phyloP scores from a whole-genome alignment of 805 yeast genomes.

The Ogataea paraovalis region DNA sequence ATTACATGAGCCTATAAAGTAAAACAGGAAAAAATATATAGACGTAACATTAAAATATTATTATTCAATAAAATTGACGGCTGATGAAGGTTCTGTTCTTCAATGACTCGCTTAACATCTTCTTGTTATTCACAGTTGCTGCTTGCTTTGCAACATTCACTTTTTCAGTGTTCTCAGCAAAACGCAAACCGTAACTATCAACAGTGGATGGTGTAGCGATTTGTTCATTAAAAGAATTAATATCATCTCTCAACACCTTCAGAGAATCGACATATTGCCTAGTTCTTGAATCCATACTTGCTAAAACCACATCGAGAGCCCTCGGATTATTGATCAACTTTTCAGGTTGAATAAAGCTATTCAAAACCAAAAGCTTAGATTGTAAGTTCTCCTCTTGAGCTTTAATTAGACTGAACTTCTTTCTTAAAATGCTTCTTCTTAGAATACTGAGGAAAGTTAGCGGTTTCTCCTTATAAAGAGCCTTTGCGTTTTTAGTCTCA shows the following conservation, averaged over 20 bases:
- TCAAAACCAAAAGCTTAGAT: constrained; percentile 24
- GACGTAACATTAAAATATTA: not conserved
- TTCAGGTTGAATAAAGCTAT: constrained; percentile 28
- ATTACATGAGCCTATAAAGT: too few species aligned
- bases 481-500: not conserved
- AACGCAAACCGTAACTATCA: not conserved
- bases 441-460: constrained; percentile 19
- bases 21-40: not conserved
- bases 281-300: constrained; percentile 24
- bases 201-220: not conserved
- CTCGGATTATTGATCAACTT: constrained; percentile 24
- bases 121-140: constrained; percentile 12
- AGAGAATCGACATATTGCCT: constrained; percentile 15
- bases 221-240: constrained; percentile 2
- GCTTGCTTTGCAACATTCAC: constrained; percentile 10
- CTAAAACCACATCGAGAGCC: constrained; percentile 26
- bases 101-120: constrained; percentile 8
- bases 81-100: constrained; percentile 2
- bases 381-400: constrained; percentile 17
- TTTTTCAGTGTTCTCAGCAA: constrained; percentile 4
- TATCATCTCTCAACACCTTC: constrained; percentile 16
- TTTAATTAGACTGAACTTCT: constrained; percentile 11
- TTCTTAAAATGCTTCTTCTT: constrained; percentile 14
- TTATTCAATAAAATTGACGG: not conserved
- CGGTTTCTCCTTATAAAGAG: constrained; percentile 8